Base-by-base conservation (phyloP, 2,329 filamentous ascomycete genomes). In the Aureobasidium sp. region DNA sequence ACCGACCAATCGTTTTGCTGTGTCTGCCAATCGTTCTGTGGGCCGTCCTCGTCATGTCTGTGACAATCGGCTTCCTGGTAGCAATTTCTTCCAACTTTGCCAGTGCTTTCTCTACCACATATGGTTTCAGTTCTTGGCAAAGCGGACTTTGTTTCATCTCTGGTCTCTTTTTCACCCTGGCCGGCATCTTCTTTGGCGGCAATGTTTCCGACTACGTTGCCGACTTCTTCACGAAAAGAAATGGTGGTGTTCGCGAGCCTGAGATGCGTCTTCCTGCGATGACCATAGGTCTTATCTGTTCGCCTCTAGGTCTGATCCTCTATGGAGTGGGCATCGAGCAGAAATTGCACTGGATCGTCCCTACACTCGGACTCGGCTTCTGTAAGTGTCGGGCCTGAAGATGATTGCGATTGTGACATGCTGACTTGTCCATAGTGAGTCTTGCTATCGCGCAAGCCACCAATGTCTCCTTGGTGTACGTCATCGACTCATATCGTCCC, bases 401-500 rank as follows among this genome's bases (percentile, higher is more conserved):
- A 20, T 20, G 20, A 20, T 20, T 20, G 20, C 20, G 20, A 20
- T 20, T 20, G 20, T 20, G 20, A 79, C 48, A 27, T 51, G 48
- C 48, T 51, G 48, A 51, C 20, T 20, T 34, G 13, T 47, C 44
- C 55, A 51, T 61, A 82, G 78, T 84, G 61, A 83, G 79, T 66
- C 83, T 85, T 64, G 79, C 80, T 13, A 80, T 84, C 55, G 79
- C 79, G 0, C 81, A 84, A 67, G 80, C 76, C 2, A 83, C 79
- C 5, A 84, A 83, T 61, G 75, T 86, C 8, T 77, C 78, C 8
- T 73, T 85, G 2, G 82, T 84, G 5, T 85, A 85, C 67, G 78
- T 78, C 5, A 82, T 85, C 62, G 83, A 85, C 66, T 74, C 77
- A 3, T 85, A 85, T 68, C 77, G 82, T 0, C 82, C 83, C 0